Base-by-base conservation (phyloP, 257 asterid species). In the Handroanthus guayacan region DNA sequence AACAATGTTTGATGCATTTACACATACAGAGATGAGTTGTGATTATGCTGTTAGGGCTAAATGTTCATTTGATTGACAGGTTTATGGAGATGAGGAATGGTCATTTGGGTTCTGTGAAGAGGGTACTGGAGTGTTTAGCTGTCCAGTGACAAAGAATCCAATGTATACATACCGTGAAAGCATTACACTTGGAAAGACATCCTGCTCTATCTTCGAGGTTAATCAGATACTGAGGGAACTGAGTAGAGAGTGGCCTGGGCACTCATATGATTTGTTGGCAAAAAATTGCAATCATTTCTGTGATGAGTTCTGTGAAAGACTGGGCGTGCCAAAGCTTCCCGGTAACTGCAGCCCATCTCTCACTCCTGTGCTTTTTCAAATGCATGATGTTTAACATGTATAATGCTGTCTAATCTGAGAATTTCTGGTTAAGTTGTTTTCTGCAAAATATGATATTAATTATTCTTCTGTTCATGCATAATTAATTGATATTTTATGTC, bases 281-380 rank as follows among this genome's bases (percentile, higher is more conserved):
- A 95, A 89, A 82, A 95, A 95, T 74, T 95, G 99, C 90, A 95
- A 95, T 85, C 99, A 95, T 87, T 92, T 95, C 84, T 95, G 98
- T 78, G 97, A 95, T 62, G 96, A 87, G 56, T 86, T 92, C 41
- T 91, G 97, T 65, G 98, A 89, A 82, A 90, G 89, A 73, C 91
- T 95, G 57, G 98, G 96, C 37, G 95, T 92, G 82, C 82, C 88
- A 20, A 90, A 91, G 85, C 92, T 88, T 85, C 99, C 99, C 67
- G 99, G 99, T 95, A 89, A 81, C 54, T 68, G 56, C 68, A 9
- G 9, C 58, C 69, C 55, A 60, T 87, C 68, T 74, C 48, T 45
- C 48, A 6, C n/a, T 55, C 14, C 17, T 60, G n/a, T 60, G 41
- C 38, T 20, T 36, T 65, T 39, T 57, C 37, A 8, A 17, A 16